Conservation (phyloP, 2,329 filamentous ascomycete genomes). For the Alternaria infectoria region DNA sequence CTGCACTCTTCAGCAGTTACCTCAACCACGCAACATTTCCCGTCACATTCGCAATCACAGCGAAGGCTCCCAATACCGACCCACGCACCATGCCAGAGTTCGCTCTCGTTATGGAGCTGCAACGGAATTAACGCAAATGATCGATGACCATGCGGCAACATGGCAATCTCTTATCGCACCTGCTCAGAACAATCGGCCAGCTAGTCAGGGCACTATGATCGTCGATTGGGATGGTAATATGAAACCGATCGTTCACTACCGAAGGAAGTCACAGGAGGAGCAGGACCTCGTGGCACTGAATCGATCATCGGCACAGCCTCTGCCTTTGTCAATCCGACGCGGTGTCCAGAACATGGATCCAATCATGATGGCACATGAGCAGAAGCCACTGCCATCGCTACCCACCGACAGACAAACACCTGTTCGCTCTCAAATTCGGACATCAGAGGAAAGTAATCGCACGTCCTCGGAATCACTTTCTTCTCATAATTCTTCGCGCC, state of each 20-base stretch:
- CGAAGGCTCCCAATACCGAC: neutral
- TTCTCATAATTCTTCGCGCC: neutral
- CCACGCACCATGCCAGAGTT: slow-evolving; percentile 11
- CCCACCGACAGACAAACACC: neutral
- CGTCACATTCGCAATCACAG: slow-evolving; percentile 1
- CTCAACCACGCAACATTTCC: neutral
- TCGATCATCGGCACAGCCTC: neutral
- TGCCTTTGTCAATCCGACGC: neutral
- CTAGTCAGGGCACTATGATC: slow-evolving; percentile 24
- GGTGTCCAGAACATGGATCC: neutral
- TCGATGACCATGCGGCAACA: slow-evolving; percentile 28
- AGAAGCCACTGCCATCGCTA: neutral
- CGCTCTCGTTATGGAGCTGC: neutral
- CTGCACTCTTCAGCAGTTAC: neutral
- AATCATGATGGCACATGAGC: neutral
- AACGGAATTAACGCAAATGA: slow-evolving; percentile 5
- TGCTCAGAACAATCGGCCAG: neutral
- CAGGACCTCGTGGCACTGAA: neutral
- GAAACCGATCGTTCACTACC: neutral
- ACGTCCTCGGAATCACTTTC: neutral
- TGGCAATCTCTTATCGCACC: slow-evolving; percentile 1
- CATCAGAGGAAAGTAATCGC: neutral
- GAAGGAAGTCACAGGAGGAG: neutral
- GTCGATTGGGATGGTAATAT: slow-evolving; percentile 26
- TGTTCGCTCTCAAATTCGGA: neutral